A percentile compares a stretch with the other conserved stretches of the same genome.
Conservation (phyloP, 2,329 filamentous ascomycete species). For the Chrysoporthe puriensis region DNA sequence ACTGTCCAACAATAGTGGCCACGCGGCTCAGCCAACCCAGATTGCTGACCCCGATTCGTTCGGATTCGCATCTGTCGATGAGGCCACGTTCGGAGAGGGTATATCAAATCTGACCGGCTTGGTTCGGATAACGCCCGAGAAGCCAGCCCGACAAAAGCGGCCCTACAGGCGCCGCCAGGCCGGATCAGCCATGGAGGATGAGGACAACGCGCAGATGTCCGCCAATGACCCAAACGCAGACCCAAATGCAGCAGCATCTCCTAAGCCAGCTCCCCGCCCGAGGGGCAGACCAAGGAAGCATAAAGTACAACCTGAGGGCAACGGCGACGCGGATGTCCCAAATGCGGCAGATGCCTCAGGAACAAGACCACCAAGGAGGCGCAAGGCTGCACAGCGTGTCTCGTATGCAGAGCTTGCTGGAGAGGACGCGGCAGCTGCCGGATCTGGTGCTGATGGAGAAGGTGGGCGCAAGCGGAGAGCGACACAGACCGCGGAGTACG, state of each 20-base stretch:
- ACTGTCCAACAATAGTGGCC: not conserved
- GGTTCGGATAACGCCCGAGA: conserved; percentile 12
- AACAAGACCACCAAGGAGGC: conserved; percentile 12
- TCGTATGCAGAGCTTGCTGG: conserved; percentile 17
- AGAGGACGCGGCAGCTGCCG: not conserved
- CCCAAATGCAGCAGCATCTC: not conserved
- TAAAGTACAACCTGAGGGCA: not conserved
- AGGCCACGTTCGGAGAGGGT: conserved; percentile 11
- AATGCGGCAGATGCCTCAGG: not conserved
- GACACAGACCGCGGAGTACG: conserved; percentile 5
- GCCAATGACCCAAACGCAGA: not conserved
- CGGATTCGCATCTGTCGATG: conserved; percentile 19
- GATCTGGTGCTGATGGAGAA: conserved; percentile 1
- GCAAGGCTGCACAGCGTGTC: conserved; percentile 22
- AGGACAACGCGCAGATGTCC: not conserved
- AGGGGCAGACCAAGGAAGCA: conserved; percentile 12
- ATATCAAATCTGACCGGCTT: conserved; percentile 14
- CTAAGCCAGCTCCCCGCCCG: not conserved
- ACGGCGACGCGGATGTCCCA: not conserved
- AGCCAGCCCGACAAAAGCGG: not conserved
- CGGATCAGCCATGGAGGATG: no score
- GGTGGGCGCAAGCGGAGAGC: conserved; percentile 13
- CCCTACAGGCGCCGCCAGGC: conserved; percentile 12
- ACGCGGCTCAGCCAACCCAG: not conserved
- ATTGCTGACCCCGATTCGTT: not conserved